These are phyloP conservation scores for Cadophora malorum DNA, from an alignment of 2,329 filamentous ascomycete genomes.

Conservation along the genomic window DNA sequence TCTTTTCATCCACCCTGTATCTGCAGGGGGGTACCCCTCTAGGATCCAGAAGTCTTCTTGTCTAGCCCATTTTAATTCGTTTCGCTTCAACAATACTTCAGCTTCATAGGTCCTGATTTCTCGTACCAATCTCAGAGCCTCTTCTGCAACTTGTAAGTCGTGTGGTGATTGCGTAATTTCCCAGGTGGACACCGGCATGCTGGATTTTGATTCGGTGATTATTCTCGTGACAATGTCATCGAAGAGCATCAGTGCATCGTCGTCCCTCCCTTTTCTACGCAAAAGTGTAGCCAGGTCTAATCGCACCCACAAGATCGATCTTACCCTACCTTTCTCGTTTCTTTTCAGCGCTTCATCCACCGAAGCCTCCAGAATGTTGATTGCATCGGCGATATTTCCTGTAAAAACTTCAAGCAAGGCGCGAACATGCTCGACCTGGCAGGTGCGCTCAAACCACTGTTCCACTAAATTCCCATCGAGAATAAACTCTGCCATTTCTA, in stretches of 20 bases:
- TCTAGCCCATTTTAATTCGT: background rate
- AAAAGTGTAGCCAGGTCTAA: slow-evolving; percentile 10
- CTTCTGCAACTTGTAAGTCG: background rate
- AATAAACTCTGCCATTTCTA: slow-evolving; percentile 3
- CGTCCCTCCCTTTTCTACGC: background rate
- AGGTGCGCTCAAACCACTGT: background rate
- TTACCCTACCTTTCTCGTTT: background rate
- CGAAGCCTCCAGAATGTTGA: background rate
- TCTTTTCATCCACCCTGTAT: slow-evolving; percentile 3
- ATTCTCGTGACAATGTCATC: slow-evolving; percentile 5
- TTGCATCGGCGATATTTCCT: background rate
- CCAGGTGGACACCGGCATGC: background rate
- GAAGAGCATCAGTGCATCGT: slow-evolving; percentile 1
- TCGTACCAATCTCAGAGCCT: slow-evolving; percentile 8
- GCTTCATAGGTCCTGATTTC: background rate
- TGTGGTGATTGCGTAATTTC: background rate
- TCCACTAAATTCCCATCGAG: background rate
- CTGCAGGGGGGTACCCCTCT: background rate
- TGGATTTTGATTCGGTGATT: background rate
- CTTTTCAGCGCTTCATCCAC: background rate
- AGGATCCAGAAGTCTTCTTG: slow-evolving; percentile 8
- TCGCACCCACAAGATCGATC: background rate
- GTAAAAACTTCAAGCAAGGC: slow-evolving; percentile 5
- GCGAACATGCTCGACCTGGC: slow-evolving; percentile 1
- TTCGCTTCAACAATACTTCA: background rate